Conservation (phyloP, 345 rosid species). For the Gossypium arboreum region DNA sequence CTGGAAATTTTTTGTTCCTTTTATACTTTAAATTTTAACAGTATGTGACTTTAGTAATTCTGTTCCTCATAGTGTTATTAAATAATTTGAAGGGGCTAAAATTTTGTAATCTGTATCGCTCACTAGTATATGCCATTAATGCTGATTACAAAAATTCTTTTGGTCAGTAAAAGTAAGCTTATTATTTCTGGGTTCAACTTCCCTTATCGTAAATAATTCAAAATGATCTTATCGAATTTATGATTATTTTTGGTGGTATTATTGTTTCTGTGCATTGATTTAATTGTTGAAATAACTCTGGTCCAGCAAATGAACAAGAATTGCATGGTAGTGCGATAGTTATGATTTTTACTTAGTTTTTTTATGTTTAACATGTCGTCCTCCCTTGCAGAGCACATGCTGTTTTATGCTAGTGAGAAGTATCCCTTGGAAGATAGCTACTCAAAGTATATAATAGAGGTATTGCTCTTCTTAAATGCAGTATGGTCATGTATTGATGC, state of each 20-base stretch:
- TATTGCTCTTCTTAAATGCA: background rate
- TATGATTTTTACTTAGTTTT: background rate
- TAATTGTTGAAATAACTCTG: background rate
- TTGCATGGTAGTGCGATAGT: background rate
- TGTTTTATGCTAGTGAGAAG: conserved; percentile 86
- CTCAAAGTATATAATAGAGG: conserved; percentile 18
- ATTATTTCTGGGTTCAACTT: background rate
- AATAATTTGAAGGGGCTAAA: too few species aligned
- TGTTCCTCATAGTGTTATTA: background rate
- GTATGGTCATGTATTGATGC: background rate
- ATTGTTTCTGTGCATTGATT: background rate
- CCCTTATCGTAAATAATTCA: background rate
- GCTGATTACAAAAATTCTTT: too few species aligned
- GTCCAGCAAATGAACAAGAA: background rate
- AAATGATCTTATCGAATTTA: background rate
- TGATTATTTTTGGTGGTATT: background rate
- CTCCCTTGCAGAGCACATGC: conserved; percentile 73
- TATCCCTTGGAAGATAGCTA: conserved; percentile 90
- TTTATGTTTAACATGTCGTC: background rate
- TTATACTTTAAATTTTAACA: background rate
- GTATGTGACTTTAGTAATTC: background rate
- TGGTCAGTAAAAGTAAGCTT: background rate
- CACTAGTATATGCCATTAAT: too few species aligned
- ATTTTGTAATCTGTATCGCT: too few species aligned
- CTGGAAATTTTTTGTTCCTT: background rate